These are phyloP conservation scores for Catenaria anguillulae DNA, from an alignment of 371 early-diverging fungal species.

Conservation along the genomic window DNA sequence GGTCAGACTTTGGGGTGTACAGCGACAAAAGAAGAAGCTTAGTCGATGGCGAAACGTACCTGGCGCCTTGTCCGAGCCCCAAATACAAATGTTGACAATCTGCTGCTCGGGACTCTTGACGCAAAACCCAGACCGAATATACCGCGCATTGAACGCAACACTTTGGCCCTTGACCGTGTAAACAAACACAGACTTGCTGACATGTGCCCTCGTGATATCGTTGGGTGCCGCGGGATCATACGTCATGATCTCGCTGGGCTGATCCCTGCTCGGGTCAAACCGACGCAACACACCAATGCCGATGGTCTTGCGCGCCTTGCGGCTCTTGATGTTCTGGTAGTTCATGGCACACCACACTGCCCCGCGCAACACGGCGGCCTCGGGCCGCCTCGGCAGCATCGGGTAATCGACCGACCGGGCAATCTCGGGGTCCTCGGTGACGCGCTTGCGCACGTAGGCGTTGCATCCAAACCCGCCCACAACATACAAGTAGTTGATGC, in stretches of 20 bases:
- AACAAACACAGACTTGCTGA: neutral
- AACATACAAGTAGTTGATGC: conserved; percentile 1
- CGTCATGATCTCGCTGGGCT: neutral
- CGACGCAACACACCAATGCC: neutral
- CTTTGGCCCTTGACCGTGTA: neutral
- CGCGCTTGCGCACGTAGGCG: neutral
- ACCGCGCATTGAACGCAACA: neutral
- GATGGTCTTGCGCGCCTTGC: neutral
- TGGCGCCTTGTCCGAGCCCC: neutral
- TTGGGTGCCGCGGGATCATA: neutral
- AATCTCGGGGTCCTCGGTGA: neutral
- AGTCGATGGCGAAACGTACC: neutral
- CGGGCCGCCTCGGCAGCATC: neutral
- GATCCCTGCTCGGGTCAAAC: neutral
- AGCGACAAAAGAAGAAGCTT: too few species aligned
- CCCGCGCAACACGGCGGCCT: conserved; percentile 4
- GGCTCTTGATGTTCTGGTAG: conserved; percentile 4
- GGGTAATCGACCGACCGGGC: neutral
- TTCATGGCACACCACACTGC: conserved; percentile 3
- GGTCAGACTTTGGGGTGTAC: too few species aligned
- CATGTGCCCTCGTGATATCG: neutral
- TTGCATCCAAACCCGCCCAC: conserved; percentile 7
- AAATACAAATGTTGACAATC: neutral
- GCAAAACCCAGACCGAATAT: neutral
- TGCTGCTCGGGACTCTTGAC: neutral